phyloP scores from a whole-genome alignment of 768 basidiomycete genomes.

The Serendipita sp. region DNA sequence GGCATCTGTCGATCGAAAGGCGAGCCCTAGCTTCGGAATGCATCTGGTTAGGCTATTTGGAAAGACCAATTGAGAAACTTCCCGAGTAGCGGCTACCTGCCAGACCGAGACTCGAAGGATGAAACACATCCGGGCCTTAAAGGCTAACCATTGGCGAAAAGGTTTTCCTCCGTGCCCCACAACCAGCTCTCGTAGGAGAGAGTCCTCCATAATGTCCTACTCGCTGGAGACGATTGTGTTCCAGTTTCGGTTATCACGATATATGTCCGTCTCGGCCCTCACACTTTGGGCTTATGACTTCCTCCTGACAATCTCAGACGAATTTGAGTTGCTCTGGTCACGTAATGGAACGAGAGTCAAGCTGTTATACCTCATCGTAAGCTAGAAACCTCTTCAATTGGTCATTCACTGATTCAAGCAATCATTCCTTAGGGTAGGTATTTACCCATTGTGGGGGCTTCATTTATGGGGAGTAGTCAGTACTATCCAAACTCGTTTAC shows the following conservation, averaged over 20 bases:
- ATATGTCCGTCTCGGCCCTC: not conserved
- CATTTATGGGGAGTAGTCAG: not conserved
- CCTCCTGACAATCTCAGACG: not conserved
- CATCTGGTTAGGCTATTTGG: too few relatives aligned
- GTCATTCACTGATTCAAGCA: not conserved
- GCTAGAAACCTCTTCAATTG: not conserved
- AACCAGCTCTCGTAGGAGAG: too few relatives aligned
- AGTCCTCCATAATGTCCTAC: not conserved
- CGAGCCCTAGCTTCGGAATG: too few relatives aligned
- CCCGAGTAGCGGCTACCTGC: too few relatives aligned
- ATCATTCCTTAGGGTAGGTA: not conserved
- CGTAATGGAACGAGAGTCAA: not conserved
- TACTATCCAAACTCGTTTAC: not conserved
- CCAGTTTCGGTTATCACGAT: not conserved
- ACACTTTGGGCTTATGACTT: not conserved
- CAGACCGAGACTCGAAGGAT: too few relatives aligned
- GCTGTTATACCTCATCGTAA: not conserved
- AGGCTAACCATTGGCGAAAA: too few relatives aligned
- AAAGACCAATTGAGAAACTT: too few relatives aligned
- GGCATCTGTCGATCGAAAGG: too few relatives aligned
- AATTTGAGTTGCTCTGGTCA: not conserved
- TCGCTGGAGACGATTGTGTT: not conserved
- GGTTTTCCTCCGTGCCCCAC: too few relatives aligned
- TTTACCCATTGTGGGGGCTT: not conserved
- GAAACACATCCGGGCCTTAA: too few relatives aligned